Conservation (phyloP, 2,329 filamentous ascomycete species). For the Byssochlamys sp. region DNA sequence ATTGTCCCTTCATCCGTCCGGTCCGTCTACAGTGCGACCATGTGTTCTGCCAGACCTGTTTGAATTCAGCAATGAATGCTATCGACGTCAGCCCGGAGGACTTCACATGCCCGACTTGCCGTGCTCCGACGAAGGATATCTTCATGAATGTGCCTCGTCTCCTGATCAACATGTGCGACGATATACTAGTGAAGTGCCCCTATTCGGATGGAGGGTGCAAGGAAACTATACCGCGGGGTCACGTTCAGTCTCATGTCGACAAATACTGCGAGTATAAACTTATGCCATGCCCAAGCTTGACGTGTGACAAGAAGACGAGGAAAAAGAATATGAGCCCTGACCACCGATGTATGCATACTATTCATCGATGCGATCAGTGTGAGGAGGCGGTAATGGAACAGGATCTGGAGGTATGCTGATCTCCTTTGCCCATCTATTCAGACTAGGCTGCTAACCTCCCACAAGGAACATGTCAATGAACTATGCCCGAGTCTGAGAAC, state of each 20-base stretch:
- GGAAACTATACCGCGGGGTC: conserved; percentile 45
- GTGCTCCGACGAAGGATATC: conserved; percentile 33
- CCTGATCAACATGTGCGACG: conserved; percentile 52
- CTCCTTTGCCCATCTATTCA: neutral
- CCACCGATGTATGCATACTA: conserved; percentile 43
- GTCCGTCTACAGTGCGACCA: conserved; percentile 53
- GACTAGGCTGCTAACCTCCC: conserved; percentile 2
- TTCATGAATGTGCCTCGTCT: conserved; percentile 44
- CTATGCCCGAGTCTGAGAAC: conserved; percentile 28
- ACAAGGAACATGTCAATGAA: conserved; percentile 27
- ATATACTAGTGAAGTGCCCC: conserved; percentile 51
- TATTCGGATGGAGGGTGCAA: conserved; percentile 46
- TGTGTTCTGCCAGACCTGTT: conserved; percentile 53
- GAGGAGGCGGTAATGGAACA: conserved; percentile 44
- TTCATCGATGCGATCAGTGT: conserved; percentile 45
- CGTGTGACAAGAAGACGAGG: conserved; percentile 44
- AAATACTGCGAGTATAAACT: conserved; percentile 50
- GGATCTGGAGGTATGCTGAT: conserved; percentile 40
- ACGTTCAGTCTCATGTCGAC: conserved; percentile 50
- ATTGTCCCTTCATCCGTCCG: conserved; percentile 52
- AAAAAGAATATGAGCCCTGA: conserved; percentile 46
- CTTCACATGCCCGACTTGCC: conserved; percentile 49
- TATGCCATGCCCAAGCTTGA: conserved; percentile 42
- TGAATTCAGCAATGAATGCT: conserved; percentile 40
- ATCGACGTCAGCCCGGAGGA: conserved; percentile 21